A percentile compares a stretch with the other conserved stretches of the same genome.
These are phyloP conservation scores for Talaromyces albobiverticillius DNA, from an alignment of 2,329 filamentous ascomycete genomes.

Conservation along the genomic window DNA sequence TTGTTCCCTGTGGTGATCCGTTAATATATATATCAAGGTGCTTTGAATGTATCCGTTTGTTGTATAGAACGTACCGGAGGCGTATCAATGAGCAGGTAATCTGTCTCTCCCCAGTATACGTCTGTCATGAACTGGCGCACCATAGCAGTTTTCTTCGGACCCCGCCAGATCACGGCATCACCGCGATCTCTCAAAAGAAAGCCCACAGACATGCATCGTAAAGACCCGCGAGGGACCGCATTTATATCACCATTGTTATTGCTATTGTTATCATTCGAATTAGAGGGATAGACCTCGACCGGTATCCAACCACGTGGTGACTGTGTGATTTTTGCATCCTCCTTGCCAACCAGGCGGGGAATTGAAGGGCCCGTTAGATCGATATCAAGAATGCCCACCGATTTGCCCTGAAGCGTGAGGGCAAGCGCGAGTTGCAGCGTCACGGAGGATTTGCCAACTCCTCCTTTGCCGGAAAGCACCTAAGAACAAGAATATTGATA, in stretches of 20 bases:
- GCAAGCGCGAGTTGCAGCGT: slow-evolving; percentile 93
- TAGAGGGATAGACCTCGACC: slow-evolving; percentile 71
- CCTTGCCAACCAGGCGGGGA: slow-evolving; percentile 87
- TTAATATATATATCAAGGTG: not conserved
- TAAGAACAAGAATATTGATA: slow-evolving; percentile 22
- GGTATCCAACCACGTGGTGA: slow-evolving; percentile 90
- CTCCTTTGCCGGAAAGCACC: slow-evolving; percentile 93
- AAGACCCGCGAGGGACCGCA: slow-evolving; percentile 32
- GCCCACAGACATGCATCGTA: slow-evolving; percentile 82
- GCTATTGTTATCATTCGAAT: slow-evolving; percentile 15
- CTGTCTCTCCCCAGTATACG: slow-evolving; percentile 81
- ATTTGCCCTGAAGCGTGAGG: slow-evolving; percentile 77
- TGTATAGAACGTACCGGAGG: slow-evolving; percentile 61
- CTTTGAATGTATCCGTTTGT: too few relatives aligned
- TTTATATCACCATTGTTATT: slow-evolving; percentile 11
- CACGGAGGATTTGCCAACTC: slow-evolving; percentile 96
- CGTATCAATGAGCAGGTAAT: slow-evolving; percentile 92
- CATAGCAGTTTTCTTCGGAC: slow-evolving; percentile 99
- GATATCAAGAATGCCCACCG: slow-evolving; percentile 91
- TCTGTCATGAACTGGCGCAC: slow-evolving; percentile 93
- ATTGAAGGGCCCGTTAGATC: slow-evolving; percentile 96
- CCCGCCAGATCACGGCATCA: slow-evolving; percentile 94
- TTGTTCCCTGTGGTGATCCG: slow-evolving; percentile 32
- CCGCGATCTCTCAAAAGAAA: slow-evolving; percentile 80
- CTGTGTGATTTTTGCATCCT: slow-evolving; percentile 84